These are phyloP conservation scores for Knoxia roxburghii DNA, from an alignment of 257 asterid genomes.

Conservation along the genomic window DNA sequence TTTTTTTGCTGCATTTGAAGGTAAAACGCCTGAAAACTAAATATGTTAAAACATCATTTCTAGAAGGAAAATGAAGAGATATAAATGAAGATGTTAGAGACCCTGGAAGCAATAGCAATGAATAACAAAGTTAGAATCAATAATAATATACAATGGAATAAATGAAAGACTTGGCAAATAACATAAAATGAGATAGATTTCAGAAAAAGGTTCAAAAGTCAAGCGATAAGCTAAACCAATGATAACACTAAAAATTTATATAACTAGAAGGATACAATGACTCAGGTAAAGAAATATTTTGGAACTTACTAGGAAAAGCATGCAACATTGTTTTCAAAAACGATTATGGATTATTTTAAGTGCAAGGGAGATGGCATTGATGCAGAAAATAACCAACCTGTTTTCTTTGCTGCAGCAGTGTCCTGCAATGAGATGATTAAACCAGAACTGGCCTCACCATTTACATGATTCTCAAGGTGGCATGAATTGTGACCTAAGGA, in stretches of 20 bases:
- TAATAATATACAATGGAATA: neutral
- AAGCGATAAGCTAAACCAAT: neutral
- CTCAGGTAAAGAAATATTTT: neutral
- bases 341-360: neutral
- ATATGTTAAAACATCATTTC: slow-evolving; percentile 3
- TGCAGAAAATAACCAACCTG: slow-evolving; percentile 38
- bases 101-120: neutral
- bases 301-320: neutral
- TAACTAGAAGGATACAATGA: neutral
- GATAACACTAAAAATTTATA: neutral
- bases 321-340: no score
- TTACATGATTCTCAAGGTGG: slow-evolving; percentile 40
- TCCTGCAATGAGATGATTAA: slow-evolving; percentile 43
- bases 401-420: slow-evolving; percentile 39
- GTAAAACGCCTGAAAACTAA: slow-evolving; percentile 14
- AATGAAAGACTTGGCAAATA: neutral
- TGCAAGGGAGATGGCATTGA: neutral
- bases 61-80: neutral
- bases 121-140: neutral
- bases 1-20: slow-evolving; percentile 49
- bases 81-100: neutral
- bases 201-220: neutral
- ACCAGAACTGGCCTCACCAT: slow-evolving; percentile 45
- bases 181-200: neutral
- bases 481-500: slow-evolving; percentile 42